These are phyloP conservation scores for Scortechinia acanthostroma DNA, from an alignment of 2,329 filamentous ascomycete genomes.

Conservation along the genomic window DNA sequence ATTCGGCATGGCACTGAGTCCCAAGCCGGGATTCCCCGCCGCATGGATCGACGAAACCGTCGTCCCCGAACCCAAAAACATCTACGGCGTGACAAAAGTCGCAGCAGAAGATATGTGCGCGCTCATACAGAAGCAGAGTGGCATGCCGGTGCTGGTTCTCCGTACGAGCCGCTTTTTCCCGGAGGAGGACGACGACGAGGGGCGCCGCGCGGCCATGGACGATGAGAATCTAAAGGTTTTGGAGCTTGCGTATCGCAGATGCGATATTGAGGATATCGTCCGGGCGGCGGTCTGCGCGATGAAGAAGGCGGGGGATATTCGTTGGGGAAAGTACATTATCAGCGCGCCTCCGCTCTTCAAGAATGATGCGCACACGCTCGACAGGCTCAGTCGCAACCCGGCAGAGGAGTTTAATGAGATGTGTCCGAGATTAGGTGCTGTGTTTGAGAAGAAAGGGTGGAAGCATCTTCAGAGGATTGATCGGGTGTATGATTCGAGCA, in stretches of 20 bases:
- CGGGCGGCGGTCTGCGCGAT: constrained; percentile 28
- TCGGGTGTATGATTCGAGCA: too few species aligned
- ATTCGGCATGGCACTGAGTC: too few species aligned
- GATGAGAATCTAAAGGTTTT: constrained; percentile 37
- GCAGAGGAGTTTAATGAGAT: too few species aligned
- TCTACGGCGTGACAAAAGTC: constrained; percentile 38
- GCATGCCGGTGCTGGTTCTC: constrained; percentile 30
- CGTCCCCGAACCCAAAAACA: constrained; percentile 32
- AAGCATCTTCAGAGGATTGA: too few species aligned
- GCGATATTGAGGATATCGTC: constrained; percentile 34
- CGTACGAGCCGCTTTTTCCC: constrained; percentile 40
- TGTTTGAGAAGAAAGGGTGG: too few species aligned
- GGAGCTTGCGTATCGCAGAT: constrained; percentile 35
- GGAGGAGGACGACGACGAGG: constrained; percentile 34
- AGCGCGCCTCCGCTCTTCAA: too few species aligned
- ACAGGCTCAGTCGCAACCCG: too few species aligned
- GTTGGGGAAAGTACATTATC: too few species aligned
- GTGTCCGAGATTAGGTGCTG: too few species aligned
- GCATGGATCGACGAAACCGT: too few species aligned
- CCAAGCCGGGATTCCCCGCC: too few species aligned
- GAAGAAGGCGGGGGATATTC: constrained; percentile 18
- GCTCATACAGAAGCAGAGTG: constrained; percentile 26
- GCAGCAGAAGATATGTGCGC: constrained; percentile 37
- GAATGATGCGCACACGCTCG: too few species aligned
- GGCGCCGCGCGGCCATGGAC: constrained; percentile 20